phyloP scores from a whole-genome alignment of 2,329 filamentous ascomycete genomes.

The Onygena corvina region DNA sequence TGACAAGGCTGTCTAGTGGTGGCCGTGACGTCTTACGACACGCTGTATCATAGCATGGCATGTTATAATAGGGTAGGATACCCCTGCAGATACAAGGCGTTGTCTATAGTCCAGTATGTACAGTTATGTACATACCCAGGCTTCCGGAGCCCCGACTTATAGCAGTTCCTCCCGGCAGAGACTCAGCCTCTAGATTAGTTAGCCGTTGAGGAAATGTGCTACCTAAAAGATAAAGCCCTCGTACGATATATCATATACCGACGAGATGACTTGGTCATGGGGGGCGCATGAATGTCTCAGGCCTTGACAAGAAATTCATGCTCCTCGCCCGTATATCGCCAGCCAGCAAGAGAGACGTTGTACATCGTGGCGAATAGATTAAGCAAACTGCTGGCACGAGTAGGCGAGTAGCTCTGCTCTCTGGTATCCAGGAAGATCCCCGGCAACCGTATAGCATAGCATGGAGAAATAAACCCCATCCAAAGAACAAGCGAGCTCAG shows the following conservation, averaged over 20 bases:
- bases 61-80: background rate
- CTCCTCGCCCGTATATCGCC: background rate
- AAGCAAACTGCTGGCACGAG: background rate
- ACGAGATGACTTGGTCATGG: background rate
- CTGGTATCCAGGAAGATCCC: too few species aligned
- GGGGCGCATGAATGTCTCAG: background rate
- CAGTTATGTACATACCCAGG: too few species aligned
- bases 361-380: background rate
- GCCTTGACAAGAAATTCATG: background rate
- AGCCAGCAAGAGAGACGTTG: background rate
- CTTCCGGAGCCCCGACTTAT: too few species aligned
- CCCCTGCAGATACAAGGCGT: background rate
- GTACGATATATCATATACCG: background rate
- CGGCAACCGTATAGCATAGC: too few species aligned
- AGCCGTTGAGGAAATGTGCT: background rate
- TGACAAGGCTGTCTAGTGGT: background rate
- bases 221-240: background rate
- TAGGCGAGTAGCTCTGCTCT: too few species aligned
- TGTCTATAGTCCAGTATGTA: background rate
- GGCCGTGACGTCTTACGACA: background rate
- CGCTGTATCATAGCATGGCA: background rate
- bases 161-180: too few species aligned
- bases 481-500: constrained; percentile 26
- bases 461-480: background rate
- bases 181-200: background rate